These are phyloP conservation scores for Aspergillus aculeatinus DNA, from an alignment of 2,329 filamentous ascomycete genomes.

Conservation along the genomic window DNA sequence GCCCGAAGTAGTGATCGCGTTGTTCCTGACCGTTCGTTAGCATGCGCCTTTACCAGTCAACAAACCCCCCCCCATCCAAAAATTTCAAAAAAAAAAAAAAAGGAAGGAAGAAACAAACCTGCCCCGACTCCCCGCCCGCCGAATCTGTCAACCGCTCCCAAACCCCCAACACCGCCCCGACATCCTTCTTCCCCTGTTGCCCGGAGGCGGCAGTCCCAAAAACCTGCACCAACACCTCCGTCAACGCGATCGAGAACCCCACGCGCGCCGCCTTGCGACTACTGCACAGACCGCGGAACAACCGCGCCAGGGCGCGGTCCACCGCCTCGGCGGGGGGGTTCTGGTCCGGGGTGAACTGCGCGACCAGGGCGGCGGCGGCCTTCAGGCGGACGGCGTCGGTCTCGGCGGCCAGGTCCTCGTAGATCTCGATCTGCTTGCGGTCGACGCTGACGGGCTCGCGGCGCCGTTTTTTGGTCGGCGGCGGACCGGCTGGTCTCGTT, in stretches of 20 bases:
- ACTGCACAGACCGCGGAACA: constrained; percentile 87
- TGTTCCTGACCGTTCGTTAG: constrained; percentile 67
- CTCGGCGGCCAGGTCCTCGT: constrained; percentile 49
- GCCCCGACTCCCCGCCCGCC: constrained; percentile 53
- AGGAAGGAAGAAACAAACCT: constrained; percentile 41
- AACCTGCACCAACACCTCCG: constrained; percentile 73
- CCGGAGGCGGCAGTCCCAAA: constrained; percentile 47
- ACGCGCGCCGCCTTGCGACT: constrained; percentile 83
- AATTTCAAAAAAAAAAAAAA: not conserved
- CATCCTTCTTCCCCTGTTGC: constrained; percentile 35
- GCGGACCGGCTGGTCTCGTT: constrained; percentile 3
- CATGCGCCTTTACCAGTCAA: not conserved
- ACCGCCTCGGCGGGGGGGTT: constrained; percentile 43
- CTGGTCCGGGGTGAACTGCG: constrained; percentile 45
- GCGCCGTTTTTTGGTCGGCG: constrained; percentile 37
- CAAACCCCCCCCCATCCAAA: not conserved
- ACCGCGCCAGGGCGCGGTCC: constrained; percentile 52
- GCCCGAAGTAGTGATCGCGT: constrained; percentile 79
- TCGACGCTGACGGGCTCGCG: constrained; percentile 45
- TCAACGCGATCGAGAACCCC: constrained; percentile 85
- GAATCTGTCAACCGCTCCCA: constrained; percentile 54
- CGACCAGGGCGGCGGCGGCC: constrained; percentile 45
- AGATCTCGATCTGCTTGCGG: constrained; percentile 49
- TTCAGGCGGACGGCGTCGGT: constrained; percentile 48
- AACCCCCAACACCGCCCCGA: constrained; percentile 50